These are phyloP conservation scores for Aspergillus tanneri DNA, from an alignment of 2,329 filamentous ascomycete genomes.

Conservation along the genomic window DNA sequence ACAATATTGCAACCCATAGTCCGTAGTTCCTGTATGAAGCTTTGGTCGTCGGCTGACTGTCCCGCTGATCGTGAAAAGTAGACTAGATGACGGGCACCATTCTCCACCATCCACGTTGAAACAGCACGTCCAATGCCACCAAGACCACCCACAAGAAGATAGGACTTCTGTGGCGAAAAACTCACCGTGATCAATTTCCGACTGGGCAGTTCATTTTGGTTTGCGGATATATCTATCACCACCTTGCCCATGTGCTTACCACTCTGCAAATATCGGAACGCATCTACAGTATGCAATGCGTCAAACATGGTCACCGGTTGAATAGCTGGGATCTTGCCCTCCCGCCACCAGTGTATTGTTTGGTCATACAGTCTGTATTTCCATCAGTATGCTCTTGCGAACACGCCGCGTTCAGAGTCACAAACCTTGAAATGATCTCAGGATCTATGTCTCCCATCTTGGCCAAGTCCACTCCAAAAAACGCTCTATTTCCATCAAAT, in stretches of 20 bases:
- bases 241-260: conserved; percentile 21
- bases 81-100: conserved; percentile 15
- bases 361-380: no score
- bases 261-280: conserved; percentile 20
- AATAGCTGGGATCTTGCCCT: conserved; percentile 12
- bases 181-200: neutral
- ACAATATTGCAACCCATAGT: neutral
- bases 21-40: conserved; percentile 11
- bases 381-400: no score
- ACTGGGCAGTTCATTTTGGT: neutral
- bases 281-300: conserved; percentile 5
- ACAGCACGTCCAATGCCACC: conserved; percentile 19
- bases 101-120: conserved; percentile 15
- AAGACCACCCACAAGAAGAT: conserved; percentile 18
- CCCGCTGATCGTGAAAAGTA: conserved; percentile 14
- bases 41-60: neutral
- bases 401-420: no score
- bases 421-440: neutral
- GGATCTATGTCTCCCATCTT: conserved; percentile 1
- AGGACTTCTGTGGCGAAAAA: no score
- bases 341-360: no score
- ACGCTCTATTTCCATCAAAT: conserved; percentile 16
- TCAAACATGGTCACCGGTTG: conserved; percentile 9
- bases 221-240: conserved; percentile 8
- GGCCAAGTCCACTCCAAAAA: conserved; percentile 15